These are phyloP conservation scores for Chalara sp. DNA, from an alignment of 2,329 filamentous ascomycete species.

Conservation along the genomic window DNA sequence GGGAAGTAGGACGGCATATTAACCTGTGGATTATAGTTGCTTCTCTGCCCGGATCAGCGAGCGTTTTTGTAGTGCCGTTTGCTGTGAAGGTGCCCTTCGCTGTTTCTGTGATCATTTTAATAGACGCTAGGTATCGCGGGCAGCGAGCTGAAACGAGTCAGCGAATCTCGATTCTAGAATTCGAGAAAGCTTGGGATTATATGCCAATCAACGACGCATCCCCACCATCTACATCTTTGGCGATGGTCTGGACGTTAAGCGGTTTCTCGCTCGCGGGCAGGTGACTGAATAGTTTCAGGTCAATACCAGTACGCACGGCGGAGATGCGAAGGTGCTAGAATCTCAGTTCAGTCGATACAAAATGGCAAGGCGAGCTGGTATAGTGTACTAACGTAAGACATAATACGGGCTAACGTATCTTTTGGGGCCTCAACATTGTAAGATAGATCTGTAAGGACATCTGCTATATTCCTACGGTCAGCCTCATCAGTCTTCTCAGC, in stretches of 20 bases:
- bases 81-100: constrained; percentile 23
- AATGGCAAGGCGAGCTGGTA: not conserved
- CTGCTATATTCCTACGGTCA: not conserved
- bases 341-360: not conserved
- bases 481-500: not conserved
- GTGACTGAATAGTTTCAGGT: constrained; percentile 16
- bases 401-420: not conserved
- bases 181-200: too few relatives aligned
- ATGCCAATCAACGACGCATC: constrained; percentile 12
- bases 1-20: not conserved
- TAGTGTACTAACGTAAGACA: not conserved
- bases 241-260: constrained; percentile 14
- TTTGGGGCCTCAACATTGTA: not conserved
- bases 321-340: not conserved
- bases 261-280: constrained; percentile 12
- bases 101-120: constrained; percentile 25
- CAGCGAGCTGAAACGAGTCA: constrained; percentile 18
- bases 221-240: constrained; percentile 20
- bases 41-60: constrained; percentile 22
- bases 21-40: constrained; percentile 22
- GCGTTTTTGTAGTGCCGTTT: constrained; percentile 23
- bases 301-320: constrained; percentile 1
- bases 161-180: too few relatives aligned
- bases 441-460: not conserved
- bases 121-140: constrained; percentile 27